Percentiles rank a stretch among this genome's conserved stretches.
These are phyloP conservation scores for Aschersonia sp. DNA, from an alignment of 2,329 filamentous ascomycete genomes.

Conservation along the genomic window DNA sequence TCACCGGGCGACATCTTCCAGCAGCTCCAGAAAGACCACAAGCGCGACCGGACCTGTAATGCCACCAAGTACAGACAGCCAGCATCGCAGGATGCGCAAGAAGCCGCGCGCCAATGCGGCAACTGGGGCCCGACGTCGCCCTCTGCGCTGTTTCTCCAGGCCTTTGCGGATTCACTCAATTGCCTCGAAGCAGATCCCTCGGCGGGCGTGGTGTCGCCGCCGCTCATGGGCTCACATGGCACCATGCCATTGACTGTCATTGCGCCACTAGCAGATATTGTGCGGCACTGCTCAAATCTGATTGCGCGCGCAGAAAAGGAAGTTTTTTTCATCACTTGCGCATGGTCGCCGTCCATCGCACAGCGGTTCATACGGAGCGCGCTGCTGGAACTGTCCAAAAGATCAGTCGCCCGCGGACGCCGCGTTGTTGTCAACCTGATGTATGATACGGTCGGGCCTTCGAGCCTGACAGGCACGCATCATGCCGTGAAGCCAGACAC, in stretches of 20 bases:
- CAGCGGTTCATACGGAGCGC: constrained; percentile 54
- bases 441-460: constrained; percentile 55
- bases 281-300: constrained; percentile 60
- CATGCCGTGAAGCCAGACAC: constrained; percentile 41
- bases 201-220: constrained; percentile 35
- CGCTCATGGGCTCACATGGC: constrained; percentile 39
- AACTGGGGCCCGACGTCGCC: constrained; percentile 51
- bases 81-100: constrained; percentile 21
- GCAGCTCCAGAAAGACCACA: constrained; percentile 30
- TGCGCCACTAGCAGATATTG: constrained; percentile 41
- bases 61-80: constrained; percentile 10
- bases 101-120: constrained; percentile 44
- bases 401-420: constrained; percentile 41
- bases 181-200: constrained; percentile 36
- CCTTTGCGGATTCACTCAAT: constrained; percentile 50
- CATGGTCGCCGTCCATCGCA: constrained; percentile 57
- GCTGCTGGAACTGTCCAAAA: constrained; percentile 51
- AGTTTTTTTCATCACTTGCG: constrained; percentile 62
- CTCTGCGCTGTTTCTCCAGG: constrained; percentile 52
- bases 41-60: constrained; percentile 6
- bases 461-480: constrained; percentile 52
- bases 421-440: constrained; percentile 58
- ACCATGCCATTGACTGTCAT: constrained; percentile 56
- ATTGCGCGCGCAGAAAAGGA: constrained; percentile 61
- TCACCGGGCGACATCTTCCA: constrained; percentile 39